Conservation (phyloP, 108 stramenopile genomes). For the Chaetoceros tenuissimus region DNA sequence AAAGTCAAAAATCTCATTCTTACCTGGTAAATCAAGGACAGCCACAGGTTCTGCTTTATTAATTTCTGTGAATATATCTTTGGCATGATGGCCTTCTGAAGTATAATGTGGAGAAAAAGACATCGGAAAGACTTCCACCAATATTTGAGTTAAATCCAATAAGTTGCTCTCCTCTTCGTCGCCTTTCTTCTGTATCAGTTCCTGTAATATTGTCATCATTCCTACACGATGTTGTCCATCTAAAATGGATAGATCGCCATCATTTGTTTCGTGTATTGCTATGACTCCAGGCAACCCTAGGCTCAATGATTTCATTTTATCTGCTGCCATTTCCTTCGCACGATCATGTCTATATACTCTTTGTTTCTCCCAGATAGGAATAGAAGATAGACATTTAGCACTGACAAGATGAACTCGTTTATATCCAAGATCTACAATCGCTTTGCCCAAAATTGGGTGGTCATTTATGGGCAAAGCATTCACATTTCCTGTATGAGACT, state of each 20-base stretch:
- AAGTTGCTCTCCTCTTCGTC: slow-evolving; percentile 5
- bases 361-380: slow-evolving; percentile 75
- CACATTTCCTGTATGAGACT: not conserved
- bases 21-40: slow-evolving; percentile 68
- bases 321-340: slow-evolving; percentile 55
- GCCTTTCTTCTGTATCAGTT: slow-evolving; percentile 27
- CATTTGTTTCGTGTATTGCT: slow-evolving; percentile 40
- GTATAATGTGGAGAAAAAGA: not conserved
- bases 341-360: slow-evolving; percentile 69
- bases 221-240: slow-evolving; percentile 89
- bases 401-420: slow-evolving; percentile 55
- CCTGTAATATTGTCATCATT: slow-evolving; percentile 59
- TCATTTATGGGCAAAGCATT: not conserved
- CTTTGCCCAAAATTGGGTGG: slow-evolving; percentile 64
- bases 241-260: slow-evolving; percentile 57
- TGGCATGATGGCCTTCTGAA: slow-evolving; percentile 31
- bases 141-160: slow-evolving; percentile 54
- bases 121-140: slow-evolving; percentile 69
- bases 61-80: slow-evolving; percentile 74
- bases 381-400: slow-evolving; percentile 27
- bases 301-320: slow-evolving; percentile 53
- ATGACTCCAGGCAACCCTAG: slow-evolving; percentile 73
- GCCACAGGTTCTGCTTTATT: slow-evolving; percentile 84
- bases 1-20: too few relatives aligned
- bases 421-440: slow-evolving; percentile 41